These are phyloP conservation scores for Rhizopogon vesiculosus DNA, from an alignment of 768 basidiomycete species.

Conservation along the genomic window DNA sequence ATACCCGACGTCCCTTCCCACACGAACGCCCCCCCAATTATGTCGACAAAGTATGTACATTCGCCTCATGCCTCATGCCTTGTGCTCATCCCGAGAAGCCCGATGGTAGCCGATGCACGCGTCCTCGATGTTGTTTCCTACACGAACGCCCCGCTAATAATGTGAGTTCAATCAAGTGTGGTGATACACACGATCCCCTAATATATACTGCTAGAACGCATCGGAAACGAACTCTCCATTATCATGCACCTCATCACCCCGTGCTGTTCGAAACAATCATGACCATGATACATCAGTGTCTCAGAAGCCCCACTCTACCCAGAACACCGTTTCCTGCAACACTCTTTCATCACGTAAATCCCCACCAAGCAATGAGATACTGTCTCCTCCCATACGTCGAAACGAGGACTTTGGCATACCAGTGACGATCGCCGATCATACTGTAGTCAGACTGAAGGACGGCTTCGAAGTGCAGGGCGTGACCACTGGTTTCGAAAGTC, in stretches of 20 bases:
- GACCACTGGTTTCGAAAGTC: constrained; percentile 66
- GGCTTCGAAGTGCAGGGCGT: constrained; percentile 60
- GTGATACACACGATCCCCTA: not conserved
- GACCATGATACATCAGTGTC: no score
- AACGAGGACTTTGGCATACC: not conserved
- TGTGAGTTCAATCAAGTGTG: not conserved
- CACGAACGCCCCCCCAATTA: not conserved
- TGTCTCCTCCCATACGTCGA: not conserved
- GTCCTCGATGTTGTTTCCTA: rapidly evolving
- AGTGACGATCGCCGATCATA: constrained; percentile 47
- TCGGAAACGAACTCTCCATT: not conserved
- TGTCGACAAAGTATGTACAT: not conserved
- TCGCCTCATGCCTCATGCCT: no score
- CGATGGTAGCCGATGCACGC: not conserved
- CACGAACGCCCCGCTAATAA: not conserved
- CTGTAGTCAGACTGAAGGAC: constrained; percentile 48
- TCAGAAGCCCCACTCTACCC: not conserved
- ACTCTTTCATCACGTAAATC: not conserved
- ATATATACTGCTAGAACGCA: not conserved
- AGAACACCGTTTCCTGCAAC: not conserved
- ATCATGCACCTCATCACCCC: no score
- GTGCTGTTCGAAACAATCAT: no score
- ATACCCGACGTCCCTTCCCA: rapidly evolving
- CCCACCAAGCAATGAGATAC: not conserved
- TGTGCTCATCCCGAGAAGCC: not conserved